Evolutionary conservation across 148 eudicot genomes (phyloP), one percentile per base, ranked within the genome.

Genomic region (Amaranthus hypochondriacus): DNA sequence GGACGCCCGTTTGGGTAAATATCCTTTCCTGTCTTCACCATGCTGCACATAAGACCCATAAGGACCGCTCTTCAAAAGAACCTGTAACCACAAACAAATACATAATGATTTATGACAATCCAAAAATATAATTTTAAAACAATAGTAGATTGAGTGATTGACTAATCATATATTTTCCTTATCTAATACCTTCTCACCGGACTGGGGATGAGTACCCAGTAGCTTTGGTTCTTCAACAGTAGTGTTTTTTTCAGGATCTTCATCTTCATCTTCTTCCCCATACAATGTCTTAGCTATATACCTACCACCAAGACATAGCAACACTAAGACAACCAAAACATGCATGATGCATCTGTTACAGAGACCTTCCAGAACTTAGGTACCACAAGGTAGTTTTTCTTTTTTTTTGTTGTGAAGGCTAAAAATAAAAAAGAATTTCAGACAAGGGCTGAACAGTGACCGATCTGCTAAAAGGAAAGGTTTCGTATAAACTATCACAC

Each of bases 21-120:
- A 75, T 72, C 99, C 99, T 80, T 87, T 92, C 74, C 89, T 87
- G 81, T 95, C 96, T 79, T 90, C 99, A 77, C 99, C 97, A 73
- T 92, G 97, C 84, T 95, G 99, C 66, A 92, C 81, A 85, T 95
- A 95, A 80, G 68, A 55, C 72, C 99, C 99, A 77, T 85, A 95
- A 66, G 99, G 99, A 48, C 99, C 99, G 58, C 77, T 74, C 84
- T 95, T 95, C 73, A 92, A 72, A 57, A 92, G 82, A 83, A 95
- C 73, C 99, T 92, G 86, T 69, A 71, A 65, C 14, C 52, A 62
- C 69, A 63, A 14, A 28, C 56, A 71, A 43, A n/a, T 58, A 18
- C 11, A 28, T 28, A 28, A 14, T 13, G 47, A n/a, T 56, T 44
- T 6, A 51, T 48, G 46, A 48, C 39, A 15, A n/a, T 43, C 39